phyloP scores from a whole-genome alignment of 306 rosid genomes.

The Sicyos edulis region DNA sequence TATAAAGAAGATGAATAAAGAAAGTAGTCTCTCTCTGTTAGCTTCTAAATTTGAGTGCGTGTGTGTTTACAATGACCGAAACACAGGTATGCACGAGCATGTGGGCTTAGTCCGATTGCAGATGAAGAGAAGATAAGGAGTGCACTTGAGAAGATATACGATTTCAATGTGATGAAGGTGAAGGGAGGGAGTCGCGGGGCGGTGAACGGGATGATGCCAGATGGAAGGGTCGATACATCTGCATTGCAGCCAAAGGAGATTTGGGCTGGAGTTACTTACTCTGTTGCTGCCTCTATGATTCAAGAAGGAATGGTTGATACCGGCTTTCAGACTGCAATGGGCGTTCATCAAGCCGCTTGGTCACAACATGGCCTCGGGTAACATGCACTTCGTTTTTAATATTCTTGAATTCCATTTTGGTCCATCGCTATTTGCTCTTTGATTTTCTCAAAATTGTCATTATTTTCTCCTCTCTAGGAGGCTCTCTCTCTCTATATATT shows the following conservation, averaged over 20 bases:
- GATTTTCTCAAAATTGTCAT: too few species aligned
- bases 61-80: background rate
- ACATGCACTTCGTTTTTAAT: too few species aligned
- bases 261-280: slow-evolving; percentile 95
- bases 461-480: too few species aligned
- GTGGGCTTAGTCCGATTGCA: slow-evolving; percentile 73
- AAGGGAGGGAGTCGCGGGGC: slow-evolving; percentile 76
- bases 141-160: slow-evolving; percentile 57
- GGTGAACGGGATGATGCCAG: slow-evolving; percentile 86
- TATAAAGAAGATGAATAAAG: too few species aligned
- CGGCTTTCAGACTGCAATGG: slow-evolving; percentile 77
- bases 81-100: slow-evolving; percentile 82
- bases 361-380: slow-evolving; percentile 82
- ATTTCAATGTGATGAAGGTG: slow-evolving; percentile 67
- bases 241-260: slow-evolving; percentile 85
- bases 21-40: background rate
- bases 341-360: slow-evolving; percentile 74
- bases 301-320: slow-evolving; percentile 74
- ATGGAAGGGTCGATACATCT: slow-evolving; percentile 71
- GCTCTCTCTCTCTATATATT: too few species aligned
- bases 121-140: slow-evolving; percentile 55
- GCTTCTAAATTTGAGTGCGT: background rate
- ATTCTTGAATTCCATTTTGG: background rate
- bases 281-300: slow-evolving; percentile 90
- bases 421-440: too few species aligned